Conservation (phyloP, 2,329 filamentous ascomycete genomes). For the Ilyonectria destructans region DNA sequence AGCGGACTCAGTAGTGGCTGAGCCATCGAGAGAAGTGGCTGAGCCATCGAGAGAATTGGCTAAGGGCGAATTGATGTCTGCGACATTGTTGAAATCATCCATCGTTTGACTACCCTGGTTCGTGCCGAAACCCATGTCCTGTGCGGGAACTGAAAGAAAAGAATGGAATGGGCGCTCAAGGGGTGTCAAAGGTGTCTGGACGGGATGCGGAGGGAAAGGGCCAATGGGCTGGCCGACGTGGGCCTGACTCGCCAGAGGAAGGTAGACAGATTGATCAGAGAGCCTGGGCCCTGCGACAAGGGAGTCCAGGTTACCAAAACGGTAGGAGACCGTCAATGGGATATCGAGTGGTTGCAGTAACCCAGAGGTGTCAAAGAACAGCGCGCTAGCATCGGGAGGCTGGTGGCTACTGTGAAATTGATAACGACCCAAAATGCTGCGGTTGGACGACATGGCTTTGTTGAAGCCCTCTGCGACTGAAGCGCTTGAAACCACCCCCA, state of each 20-base stretch:
- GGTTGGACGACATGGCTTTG: conserved; percentile 53
- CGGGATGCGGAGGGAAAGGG: conserved; percentile 51
- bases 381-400: conserved; percentile 46
- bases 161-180: conserved; percentile 45
- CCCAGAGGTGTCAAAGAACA: conserved; percentile 46
- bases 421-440: conserved; percentile 48
- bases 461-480: conserved; percentile 32
- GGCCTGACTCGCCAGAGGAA: conserved; percentile 54
- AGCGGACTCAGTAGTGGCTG: conserved; percentile 65
- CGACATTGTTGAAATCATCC: conserved; percentile 64
- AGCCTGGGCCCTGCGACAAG: conserved; percentile 63
- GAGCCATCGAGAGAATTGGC: conserved; percentile 68
- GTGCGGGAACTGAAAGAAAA: conserved; percentile 42
- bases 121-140: conserved; percentile 45
- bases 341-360: conserved; percentile 41
- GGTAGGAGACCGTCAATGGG: conserved; percentile 61
- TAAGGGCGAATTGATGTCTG: conserved; percentile 60
- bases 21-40: conserved; percentile 54
- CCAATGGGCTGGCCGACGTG: conserved; percentile 50
- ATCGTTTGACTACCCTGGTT: conserved; percentile 49
- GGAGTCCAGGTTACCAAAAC: conserved; percentile 67
- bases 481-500: conserved; percentile 36
- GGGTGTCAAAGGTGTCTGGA: no score
- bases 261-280: conserved; percentile 60
- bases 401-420: conserved; percentile 52